Conservation (phyloP, 2,329 filamentous ascomycete genomes). For the Hymenoscyphus infarciens region DNA sequence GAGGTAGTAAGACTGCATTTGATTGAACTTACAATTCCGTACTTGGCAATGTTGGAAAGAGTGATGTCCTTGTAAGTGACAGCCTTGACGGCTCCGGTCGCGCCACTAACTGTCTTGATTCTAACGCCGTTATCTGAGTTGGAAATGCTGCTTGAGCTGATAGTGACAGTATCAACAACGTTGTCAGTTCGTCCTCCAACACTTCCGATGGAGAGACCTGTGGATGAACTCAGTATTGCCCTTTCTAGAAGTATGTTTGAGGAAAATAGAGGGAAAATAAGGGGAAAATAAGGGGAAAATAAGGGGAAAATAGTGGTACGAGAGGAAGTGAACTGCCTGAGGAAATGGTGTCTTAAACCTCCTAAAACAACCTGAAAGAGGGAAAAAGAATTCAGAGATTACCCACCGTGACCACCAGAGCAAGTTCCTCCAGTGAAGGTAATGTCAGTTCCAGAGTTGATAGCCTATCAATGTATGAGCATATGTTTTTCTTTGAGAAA, state of each 20-base stretch:
- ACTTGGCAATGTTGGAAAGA: constrained; percentile 46
- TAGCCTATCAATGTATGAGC: constrained; percentile 33
- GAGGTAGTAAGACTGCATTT: neutral
- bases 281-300: no score
- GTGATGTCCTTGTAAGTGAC: constrained; percentile 51
- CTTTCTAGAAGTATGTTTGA: no score
- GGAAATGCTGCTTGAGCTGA: constrained; percentile 8
- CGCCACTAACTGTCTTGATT: constrained; percentile 52
- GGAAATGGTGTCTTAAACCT: no score
- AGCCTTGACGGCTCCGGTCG: constrained; percentile 48
- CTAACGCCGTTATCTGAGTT: constrained; percentile 40
- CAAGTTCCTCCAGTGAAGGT: constrained; percentile 22
- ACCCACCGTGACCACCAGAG: constrained; percentile 35
- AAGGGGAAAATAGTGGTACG: no score
- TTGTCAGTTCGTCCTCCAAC: constrained; percentile 45
- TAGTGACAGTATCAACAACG: constrained; percentile 8
- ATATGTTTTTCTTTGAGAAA: neutral
- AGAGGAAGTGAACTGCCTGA: no score
- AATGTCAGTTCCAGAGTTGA: constrained; percentile 48
- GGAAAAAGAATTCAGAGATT: no score
- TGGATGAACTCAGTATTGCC: no score
- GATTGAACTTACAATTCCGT: constrained; percentile 33
- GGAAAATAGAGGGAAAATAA: no score
- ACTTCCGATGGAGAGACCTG: constrained; percentile 50
- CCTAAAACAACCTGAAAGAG: no score